A percentile compares a stretch with the other conserved stretches of the same genome.
Conservation (phyloP, 306 rosid species). For the Dicorynia guianensis region DNA sequence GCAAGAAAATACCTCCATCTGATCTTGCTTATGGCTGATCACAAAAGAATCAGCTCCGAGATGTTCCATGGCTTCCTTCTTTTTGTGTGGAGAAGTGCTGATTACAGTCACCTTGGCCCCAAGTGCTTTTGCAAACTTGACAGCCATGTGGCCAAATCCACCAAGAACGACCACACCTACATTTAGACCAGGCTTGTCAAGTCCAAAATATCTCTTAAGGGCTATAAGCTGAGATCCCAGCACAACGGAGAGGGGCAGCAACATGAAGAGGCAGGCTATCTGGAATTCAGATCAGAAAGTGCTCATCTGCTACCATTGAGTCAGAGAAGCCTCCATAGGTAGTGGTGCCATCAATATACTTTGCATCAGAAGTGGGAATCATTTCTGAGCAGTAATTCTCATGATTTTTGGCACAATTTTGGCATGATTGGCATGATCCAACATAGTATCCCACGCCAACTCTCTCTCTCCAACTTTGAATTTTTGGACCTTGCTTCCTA, state of each 20-base stretch:
- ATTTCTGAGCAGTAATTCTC: constrained; percentile 50
- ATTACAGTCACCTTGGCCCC: constrained; percentile 51
- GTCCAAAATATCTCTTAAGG: constrained; percentile 50
- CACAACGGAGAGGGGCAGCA: constrained; percentile 54
- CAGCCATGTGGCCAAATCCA: constrained; percentile 51
- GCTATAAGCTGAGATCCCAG: constrained; percentile 54
- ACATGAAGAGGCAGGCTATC: constrained; percentile 43
- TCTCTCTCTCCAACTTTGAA: constrained; percentile 51
- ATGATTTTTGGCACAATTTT: constrained; percentile 38
- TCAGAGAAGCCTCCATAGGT: constrained; percentile 51
- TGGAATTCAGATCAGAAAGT: constrained; percentile 30
- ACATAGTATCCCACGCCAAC: constrained; percentile 56
- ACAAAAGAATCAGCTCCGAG: constrained; percentile 45
- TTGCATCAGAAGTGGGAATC: constrained; percentile 29
- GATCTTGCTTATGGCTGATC: constrained; percentile 39
- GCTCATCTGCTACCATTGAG: constrained; percentile 43
- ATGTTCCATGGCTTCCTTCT: constrained; percentile 45
- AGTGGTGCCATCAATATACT: constrained; percentile 38
- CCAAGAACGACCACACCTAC: constrained; percentile 56
- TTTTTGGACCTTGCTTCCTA: constrained; percentile 53
- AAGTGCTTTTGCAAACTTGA: constrained; percentile 51
- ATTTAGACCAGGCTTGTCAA: constrained; percentile 49
- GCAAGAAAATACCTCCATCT: constrained; percentile 26
- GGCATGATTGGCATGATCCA: constrained; percentile 49
- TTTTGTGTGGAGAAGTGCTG: constrained; percentile 47